Base-by-base conservation (phyloP, 2,329 filamentous ascomycete species). In the Neonectria magnoliae region DNA sequence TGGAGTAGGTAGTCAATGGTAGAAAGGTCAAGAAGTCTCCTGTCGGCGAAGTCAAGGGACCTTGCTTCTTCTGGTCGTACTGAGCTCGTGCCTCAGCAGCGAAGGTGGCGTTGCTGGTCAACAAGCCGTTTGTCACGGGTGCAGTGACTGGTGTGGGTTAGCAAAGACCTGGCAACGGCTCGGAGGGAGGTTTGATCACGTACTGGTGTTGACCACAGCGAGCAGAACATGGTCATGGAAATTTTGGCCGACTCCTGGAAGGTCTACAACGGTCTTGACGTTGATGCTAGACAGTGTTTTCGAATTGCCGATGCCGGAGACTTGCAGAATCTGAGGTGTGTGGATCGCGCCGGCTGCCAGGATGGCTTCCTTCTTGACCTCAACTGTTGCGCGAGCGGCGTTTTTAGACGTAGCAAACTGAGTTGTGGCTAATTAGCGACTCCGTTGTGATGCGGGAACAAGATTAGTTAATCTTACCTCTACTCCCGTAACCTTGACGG, bases 201-300 rank as follows among this genome's bases (percentile, higher is more conserved):
- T 36, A 66, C 70, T 31, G 7, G 52, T 51, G 38, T 41, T 60
- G 4, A 57, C 36, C 0, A 72, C 31, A 1, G 52, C 16, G 5
- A 72, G 54, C 0, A 69, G 4, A 4, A 68, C 60, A 8, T 83
- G 81, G 51, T 84, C 82, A 33, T 82, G 79, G 20, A 83, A 77
- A 65, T 83, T 83, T 50, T 81, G 75, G 3, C 85, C 85, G 1
- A 87, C 85, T 0, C 81, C 83, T 0, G 84, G 82, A 0, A 84
- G 76, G 53, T 86, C 79, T 1, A 80, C 74, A 0, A 85, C 60
- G 0, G 81, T 68, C 0, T 76, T 66, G n/a, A 87, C 83, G 0
- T 74, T 74, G 16, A 81, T 73, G 5, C 67, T 66, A 0, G 74
- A 56, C 6, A 87, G 70, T 1, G 81, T 67, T 3, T 73, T 68